Evolutionary conservation across 257 asterid species (phyloP), one percentile per base, ranked within the genome.

Genomic region (Solanum chiquidenum): DNA sequence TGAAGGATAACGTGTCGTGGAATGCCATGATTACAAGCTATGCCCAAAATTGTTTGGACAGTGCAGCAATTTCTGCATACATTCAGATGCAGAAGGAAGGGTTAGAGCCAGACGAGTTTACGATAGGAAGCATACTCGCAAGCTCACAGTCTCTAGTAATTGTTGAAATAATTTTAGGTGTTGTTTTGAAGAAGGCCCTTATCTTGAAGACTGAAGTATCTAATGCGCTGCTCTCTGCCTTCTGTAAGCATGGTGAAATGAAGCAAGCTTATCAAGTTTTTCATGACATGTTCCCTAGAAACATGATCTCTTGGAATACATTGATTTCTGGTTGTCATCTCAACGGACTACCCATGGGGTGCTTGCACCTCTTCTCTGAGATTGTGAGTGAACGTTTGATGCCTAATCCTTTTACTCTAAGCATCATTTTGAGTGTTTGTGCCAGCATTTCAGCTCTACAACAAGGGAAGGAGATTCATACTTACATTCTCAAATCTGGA

Each of bases 291-390:
- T 86, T 60, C n/a, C 87, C 89, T 76, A 93, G 85, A 90, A 95
- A 95, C 91, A 38, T 96, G 92, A 94, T 96, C 86, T 94, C 99
- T 40, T 96, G 98, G 99, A 96, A 96, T 85, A 93, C 98, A 31
- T 92, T 96, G 89, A 93, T 94, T 83, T 94, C 95, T 5, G 99
- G 97, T 66, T 94, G 89, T 89, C 90, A 91, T 29, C 79, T 91
- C 55, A 94, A 92, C 46, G 98, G 95, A 77, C 86, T 91, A 23
- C 97, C 96, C 38, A 66, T 55, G 74, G 88, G 89, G 83, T 94
- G 98, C 89, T 88, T 95, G 89, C 91, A 87, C 68, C 93, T 83
- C 46, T 94, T 95, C 71, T 88, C 91, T 13, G 86, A 91, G 86
- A 85, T 94, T 83, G 88, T 91, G 12, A 60, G 80, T 40, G 88